Percentiles rank a stretch among this genome's conserved stretches.
Evolutionary conservation across 148 eudicot genomes (phyloP).

Genomic region (Amaranthus cruentus): DNA sequence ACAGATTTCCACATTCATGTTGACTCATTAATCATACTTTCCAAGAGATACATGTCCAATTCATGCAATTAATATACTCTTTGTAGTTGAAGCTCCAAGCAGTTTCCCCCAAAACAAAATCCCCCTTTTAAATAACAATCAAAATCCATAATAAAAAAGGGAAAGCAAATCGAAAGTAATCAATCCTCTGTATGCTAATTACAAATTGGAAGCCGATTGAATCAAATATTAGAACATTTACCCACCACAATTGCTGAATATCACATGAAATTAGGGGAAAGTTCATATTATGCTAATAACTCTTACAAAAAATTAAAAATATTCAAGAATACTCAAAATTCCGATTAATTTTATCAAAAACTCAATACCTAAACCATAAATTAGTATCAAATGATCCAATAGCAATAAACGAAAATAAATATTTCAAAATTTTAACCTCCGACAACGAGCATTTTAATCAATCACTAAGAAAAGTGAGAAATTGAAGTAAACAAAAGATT

Average conservation of each 20-base stretch:
- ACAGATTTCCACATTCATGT: too few species aligned
- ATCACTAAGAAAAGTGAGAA: background rate
- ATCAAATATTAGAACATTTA: too few species aligned
- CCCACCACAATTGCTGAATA: too few species aligned
- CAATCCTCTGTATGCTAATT: background rate
- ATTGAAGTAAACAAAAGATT: background rate
- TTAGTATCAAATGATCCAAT: too few species aligned
- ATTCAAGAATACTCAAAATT: too few species aligned
- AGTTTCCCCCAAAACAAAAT: background rate
- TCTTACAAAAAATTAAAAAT: too few species aligned
- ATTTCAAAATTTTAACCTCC: background rate
- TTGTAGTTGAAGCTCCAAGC: background rate
- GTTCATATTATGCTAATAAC: too few species aligned
- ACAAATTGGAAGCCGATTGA: background rate
- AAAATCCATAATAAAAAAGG: background rate
- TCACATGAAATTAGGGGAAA: too few species aligned
- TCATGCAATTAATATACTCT: background rate
- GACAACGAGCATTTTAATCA: background rate
- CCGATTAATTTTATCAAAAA: too few species aligned
- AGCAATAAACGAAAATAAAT: background rate
- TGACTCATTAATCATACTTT: too few species aligned
- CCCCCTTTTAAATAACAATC: background rate
- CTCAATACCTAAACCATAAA: too few species aligned
- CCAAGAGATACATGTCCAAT: too few species aligned
- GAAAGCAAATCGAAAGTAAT: background rate